A percentile compares a stretch with the other conserved stretches of the same genome.
Conservation (phyloP, 2,329 filamentous ascomycete species). For the Emericellopsis atlantica region DNA sequence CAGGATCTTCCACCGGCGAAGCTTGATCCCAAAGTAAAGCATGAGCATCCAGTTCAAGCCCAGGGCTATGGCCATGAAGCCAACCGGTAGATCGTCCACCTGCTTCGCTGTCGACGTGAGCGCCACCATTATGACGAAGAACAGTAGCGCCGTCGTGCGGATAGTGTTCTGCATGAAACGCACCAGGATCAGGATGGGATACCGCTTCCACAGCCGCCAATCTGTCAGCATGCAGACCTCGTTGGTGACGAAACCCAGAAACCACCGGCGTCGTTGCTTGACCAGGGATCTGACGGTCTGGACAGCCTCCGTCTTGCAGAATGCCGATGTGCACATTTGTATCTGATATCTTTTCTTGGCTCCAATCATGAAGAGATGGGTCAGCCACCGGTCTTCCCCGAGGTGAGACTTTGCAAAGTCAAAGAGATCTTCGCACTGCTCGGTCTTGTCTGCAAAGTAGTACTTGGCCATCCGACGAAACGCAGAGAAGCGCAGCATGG, state of each 20-base stretch:
- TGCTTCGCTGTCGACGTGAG: slow-evolving; percentile 74
- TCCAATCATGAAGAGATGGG: slow-evolving; percentile 97
- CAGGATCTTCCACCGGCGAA: slow-evolving; percentile 86
- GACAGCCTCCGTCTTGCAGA: slow-evolving; percentile 96
- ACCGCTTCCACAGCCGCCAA: slow-evolving; percentile 84
- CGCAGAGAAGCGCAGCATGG: slow-evolving; percentile 89
- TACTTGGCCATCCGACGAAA: slow-evolving; percentile 96
- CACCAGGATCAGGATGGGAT: slow-evolving; percentile 74
- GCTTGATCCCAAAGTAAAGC: slow-evolving; percentile 84
- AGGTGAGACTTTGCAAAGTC: slow-evolving; percentile 94
- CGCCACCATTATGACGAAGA: slow-evolving; percentile 86
- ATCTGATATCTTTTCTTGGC: slow-evolving; percentile 90
- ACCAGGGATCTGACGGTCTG: slow-evolving; percentile 75
- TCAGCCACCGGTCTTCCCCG: slow-evolving; percentile 93
- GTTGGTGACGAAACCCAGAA: slow-evolving; percentile 94
- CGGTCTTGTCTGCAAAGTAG: slow-evolving; percentile 94
- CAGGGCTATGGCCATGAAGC: slow-evolving; percentile 85
- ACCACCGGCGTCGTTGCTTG: slow-evolving; percentile 94
- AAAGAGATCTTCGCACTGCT: slow-evolving; percentile 93
- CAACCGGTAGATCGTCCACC: slow-evolving; percentile 69
- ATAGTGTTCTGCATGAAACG: slow-evolving; percentile 96
- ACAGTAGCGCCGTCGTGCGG: slow-evolving; percentile 81
- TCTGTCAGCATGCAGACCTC: slow-evolving; percentile 98
- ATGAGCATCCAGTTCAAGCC: slow-evolving; percentile 92
- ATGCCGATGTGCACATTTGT: slow-evolving; percentile 93